Conservation (phyloP, 75 land plant genomes). For the Pinus taeda region DNA sequence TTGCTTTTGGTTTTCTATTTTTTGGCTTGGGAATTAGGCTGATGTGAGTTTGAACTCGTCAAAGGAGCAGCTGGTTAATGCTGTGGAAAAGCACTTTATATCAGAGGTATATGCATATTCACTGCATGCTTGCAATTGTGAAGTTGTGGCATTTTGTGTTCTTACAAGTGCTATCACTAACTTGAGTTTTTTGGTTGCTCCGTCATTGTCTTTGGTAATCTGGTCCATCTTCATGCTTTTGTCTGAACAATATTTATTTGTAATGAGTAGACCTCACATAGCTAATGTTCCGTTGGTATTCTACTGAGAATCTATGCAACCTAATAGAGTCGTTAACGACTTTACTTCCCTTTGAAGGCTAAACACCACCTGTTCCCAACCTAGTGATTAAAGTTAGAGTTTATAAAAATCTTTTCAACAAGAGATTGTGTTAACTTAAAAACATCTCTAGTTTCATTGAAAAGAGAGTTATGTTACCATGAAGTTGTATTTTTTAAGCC, state of each 20-base stretch:
- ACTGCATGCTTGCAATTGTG: background rate
- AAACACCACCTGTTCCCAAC: background rate
- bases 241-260: background rate
- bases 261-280: background rate
- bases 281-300: background rate
- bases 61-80: constrained; percentile 62
- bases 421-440: too few relatives aligned
- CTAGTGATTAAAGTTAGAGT: background rate
- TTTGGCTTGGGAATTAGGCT: constrained; percentile 26
- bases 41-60: constrained; percentile 43
- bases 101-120: constrained; percentile 43
- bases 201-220: background rate
- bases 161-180: background rate
- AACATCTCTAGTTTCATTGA: too few relatives aligned
- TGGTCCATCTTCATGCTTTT: background rate
- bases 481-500: too few relatives aligned
- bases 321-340: background rate
- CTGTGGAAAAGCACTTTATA: constrained; percentile 61
- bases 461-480: too few relatives aligned
- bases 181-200: background rate
- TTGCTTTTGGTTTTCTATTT: background rate
- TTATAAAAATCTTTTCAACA: too few relatives aligned
- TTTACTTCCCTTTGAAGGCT: background rate
- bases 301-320: background rate
- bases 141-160: background rate